A percentile compares a stretch with the other conserved stretches of the same genome.
Conservation (phyloP, 306 rosid species). For the Potentilla sterilis region DNA sequence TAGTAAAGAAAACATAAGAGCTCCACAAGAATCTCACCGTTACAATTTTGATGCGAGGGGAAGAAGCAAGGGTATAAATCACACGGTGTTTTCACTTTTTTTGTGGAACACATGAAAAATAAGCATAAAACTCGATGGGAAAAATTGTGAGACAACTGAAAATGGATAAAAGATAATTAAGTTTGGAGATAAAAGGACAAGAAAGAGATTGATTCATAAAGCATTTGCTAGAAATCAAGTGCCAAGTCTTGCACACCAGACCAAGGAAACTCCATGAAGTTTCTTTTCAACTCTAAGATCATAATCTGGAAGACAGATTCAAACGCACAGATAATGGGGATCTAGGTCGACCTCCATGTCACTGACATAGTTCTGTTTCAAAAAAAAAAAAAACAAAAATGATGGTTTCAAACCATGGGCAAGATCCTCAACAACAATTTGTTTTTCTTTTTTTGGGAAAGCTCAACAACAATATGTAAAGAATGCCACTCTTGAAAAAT, state of each 20-base stretch:
- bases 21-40: not conserved
- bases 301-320: slow-evolving; percentile 57
- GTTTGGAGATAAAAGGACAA: not conserved
- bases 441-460: too few relatives aligned
- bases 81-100: not conserved
- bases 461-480: not conserved
- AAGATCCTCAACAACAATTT: not conserved
- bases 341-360: not conserved
- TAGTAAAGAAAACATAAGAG: not conserved
- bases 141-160: not conserved
- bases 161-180: not conserved
- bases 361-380: too few relatives aligned
- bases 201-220: not conserved
- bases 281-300: slow-evolving; percentile 58
- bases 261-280: slow-evolving; percentile 59
- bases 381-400: not conserved
- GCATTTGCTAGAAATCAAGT: not conserved
- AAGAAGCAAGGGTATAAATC: not conserved
- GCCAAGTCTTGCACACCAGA: slow-evolving; percentile 20
- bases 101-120: not conserved
- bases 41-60: not conserved
- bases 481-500: not conserved
- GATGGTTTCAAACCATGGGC: not conserved
- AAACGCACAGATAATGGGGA: slow-evolving; percentile 34
- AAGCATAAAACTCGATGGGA: not conserved